phyloP scores from a whole-genome alignment of 768 basidiomycete species.

The Xerocomellus dryophilus region DNA sequence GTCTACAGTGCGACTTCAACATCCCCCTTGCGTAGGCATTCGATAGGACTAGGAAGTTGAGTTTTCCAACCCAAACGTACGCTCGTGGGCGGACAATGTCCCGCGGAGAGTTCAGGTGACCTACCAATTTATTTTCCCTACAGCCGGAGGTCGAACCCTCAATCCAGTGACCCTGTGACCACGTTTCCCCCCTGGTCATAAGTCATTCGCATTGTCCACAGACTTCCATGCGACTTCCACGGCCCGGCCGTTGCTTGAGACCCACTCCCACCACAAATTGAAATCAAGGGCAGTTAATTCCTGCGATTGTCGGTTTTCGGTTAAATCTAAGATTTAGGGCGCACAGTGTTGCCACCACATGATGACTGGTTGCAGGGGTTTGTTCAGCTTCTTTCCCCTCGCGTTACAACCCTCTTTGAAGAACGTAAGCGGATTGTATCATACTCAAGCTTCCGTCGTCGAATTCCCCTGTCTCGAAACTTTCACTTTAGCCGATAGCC shows the following conservation, averaged over 20 bases:
- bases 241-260: background rate
- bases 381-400: constrained; percentile 1
- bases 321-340: constrained; percentile 14
- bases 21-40: background rate
- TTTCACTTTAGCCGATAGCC: constrained; percentile 3
- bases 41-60: background rate
- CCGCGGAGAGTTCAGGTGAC: background rate
- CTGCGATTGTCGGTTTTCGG: constrained; percentile 7
- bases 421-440: constrained; percentile 5
- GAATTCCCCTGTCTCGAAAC: background rate
- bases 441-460: background rate
- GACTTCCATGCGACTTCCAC: background rate
- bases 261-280: background rate
- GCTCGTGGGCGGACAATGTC: background rate
- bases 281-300: constrained; percentile 8
- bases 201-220: background rate
- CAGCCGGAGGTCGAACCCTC: background rate
- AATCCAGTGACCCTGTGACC: background rate
- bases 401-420: constrained; percentile 1
- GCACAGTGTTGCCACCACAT: constrained; percentile 2
- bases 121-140: background rate
- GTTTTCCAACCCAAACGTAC: background rate
- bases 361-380: background rate
- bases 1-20: background rate
- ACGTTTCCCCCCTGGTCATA: background rate